Percentiles rank a stretch among this genome's conserved stretches.
Conservation (phyloP, 225 moss, liverwort and hornwort genomes). For the Marchantia paleacea region DNA sequence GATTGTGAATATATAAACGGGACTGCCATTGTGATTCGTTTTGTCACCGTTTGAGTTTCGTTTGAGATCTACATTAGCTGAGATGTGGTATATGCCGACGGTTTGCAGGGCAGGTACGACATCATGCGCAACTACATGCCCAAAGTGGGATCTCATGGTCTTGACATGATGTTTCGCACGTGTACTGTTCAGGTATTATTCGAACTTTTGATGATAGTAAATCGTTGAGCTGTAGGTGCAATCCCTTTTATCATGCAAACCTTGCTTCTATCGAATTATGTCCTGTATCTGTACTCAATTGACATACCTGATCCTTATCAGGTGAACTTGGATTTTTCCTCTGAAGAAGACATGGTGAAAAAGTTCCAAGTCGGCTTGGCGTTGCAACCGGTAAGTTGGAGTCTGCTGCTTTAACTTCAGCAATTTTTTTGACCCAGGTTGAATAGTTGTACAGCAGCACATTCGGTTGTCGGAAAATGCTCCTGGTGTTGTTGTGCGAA, state of each 20-base stretch:
- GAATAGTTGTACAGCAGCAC: not conserved
- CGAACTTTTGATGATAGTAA: not conserved
- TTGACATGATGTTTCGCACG: constrained; percentile 85
- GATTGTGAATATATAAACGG: not conserved
- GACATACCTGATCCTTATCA: constrained; percentile 23
- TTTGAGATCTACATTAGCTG: not conserved
- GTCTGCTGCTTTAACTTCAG: not conserved
- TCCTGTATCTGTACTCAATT: not conserved
- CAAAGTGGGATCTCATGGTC: constrained; percentile 53
- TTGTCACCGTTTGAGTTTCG: not conserved
- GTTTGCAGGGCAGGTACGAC: constrained; percentile 67
- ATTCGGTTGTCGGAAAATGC: not conserved
- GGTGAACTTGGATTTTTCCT: constrained; percentile 96
- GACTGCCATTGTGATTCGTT: not conserved
- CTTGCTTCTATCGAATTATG: not conserved
- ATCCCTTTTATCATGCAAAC: not conserved
- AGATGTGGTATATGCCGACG: constrained; percentile 24
- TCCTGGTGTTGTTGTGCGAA: no score
- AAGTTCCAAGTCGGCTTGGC: constrained; percentile 90
- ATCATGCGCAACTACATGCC: constrained; percentile 72
- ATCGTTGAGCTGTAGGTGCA: not conserved
- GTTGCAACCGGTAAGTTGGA: constrained; percentile 73
- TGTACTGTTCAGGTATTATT: constrained; percentile 71
- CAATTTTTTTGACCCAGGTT: not conserved
- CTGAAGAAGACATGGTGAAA: constrained; percentile 93